phyloP scores from a whole-genome alignment of 192 early-diverging fungal species.

The Rhizoclosmatium globosum region DNA sequence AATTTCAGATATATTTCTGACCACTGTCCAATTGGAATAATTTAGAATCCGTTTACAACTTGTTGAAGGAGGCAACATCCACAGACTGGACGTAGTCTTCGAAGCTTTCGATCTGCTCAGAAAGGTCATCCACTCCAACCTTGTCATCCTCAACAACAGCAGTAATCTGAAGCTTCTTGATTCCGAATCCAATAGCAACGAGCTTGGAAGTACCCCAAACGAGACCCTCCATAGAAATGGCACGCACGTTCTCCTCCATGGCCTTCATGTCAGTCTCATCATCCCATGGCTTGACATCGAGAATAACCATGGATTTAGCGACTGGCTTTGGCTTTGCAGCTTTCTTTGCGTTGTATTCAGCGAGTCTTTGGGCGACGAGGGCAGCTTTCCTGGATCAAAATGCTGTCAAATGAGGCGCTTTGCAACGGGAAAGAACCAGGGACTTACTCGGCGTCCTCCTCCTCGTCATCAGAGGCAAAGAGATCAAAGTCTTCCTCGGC shows the following conservation, averaged over 20 bases:
- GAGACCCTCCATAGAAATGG: conserved; percentile 87
- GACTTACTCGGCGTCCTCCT: conserved; percentile 16
- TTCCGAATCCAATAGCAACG: conserved; percentile 88
- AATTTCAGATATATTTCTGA: no score
- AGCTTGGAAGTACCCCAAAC: conserved; percentile 84
- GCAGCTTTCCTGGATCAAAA: no score
- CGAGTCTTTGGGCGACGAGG: conserved; percentile 86
- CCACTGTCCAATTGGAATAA: no score
- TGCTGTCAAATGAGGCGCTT: no score
- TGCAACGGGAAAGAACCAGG: no score
- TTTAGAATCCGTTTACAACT: conserved; percentile 6
- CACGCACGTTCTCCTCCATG: conserved; percentile 75
- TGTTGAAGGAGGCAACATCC: conserved; percentile 39
- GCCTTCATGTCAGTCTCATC: conserved; percentile 88
- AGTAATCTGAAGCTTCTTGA: conserved; percentile 95
- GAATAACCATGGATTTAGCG: conserved; percentile 91
- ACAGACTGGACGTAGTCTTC: conserved; percentile 77
- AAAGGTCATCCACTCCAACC: conserved; percentile 82
- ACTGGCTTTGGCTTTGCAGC: conserved; percentile 79
- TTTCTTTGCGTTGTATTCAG: conserved; percentile 92
- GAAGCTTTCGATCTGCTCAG: conserved; percentile 75
- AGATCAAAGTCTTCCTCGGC: conserved; percentile 2
- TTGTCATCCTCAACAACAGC: conserved; percentile 88
- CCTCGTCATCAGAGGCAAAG: conserved; percentile 18
- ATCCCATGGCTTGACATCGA: conserved; percentile 98